Evolutionary conservation across 2,329 filamentous ascomycete species (phyloP).

Genomic region (Cladosporium oxysporum): DNA sequence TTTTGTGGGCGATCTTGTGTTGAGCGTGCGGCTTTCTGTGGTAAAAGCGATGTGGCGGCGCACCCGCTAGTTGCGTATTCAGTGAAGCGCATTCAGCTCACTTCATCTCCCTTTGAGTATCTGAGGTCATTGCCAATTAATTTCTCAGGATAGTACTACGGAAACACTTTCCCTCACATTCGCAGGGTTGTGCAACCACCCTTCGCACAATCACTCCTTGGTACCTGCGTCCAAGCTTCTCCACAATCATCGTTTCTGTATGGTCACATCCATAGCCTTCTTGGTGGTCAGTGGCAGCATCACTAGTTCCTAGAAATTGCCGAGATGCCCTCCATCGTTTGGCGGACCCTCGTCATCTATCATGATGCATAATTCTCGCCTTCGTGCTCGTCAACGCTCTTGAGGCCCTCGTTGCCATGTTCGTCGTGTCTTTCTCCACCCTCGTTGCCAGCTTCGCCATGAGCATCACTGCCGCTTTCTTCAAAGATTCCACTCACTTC

Average conservation of each 20-base stretch:
- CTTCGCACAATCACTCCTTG: background rate
- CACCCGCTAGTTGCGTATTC: background rate
- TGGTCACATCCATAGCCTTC: background rate
- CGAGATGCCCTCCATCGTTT: background rate
- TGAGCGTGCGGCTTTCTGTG: no score
- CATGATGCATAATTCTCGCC: background rate
- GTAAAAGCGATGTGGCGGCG: background rate
- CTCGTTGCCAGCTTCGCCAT: background rate
- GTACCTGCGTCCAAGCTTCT: background rate
- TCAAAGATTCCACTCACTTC: background rate
- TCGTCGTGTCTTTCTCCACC: background rate
- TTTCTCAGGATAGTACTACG: background rate
- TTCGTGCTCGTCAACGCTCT: background rate
- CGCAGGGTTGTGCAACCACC: background rate
- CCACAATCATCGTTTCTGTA: background rate
- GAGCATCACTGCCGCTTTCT: background rate
- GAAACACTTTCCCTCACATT: background rate
- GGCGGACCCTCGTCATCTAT: background rate
- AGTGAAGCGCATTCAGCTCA: background rate
- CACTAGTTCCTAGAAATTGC: background rate
- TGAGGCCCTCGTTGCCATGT: background rate
- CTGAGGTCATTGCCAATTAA: background rate
- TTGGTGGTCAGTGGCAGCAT: background rate
- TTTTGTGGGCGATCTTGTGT: no score
- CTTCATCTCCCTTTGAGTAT: background rate